Evolutionary conservation across 106 monocot genomes (phyloP).

Genomic region (Platanthera zijinensis): DNA sequence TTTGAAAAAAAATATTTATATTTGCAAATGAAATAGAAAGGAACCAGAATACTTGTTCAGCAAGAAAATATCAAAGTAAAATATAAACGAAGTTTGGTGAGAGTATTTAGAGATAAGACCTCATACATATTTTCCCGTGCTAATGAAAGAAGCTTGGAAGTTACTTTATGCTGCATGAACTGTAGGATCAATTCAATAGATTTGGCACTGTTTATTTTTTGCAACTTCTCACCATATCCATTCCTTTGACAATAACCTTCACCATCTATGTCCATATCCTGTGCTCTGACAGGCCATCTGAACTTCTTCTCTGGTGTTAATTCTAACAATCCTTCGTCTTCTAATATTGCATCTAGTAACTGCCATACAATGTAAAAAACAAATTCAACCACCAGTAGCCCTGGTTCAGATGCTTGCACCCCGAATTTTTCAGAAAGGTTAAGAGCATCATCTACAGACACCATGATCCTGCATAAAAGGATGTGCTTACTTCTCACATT

Average conservation of each 20-base stretch:
- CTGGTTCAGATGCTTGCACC: slow-evolving; percentile 52
- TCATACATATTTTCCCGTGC: slow-evolving; percentile 92
- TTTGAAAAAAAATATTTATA: neutral
- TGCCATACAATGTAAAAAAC: slow-evolving; percentile 71
- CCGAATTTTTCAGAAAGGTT: slow-evolving; percentile 73
- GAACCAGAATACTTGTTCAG: neutral
- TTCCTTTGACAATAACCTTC: slow-evolving; percentile 20
- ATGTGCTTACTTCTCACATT: neutral
- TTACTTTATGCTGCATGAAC: slow-evolving; percentile 45
- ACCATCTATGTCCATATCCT: slow-evolving; percentile 53
- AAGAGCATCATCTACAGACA: slow-evolving; percentile 58
- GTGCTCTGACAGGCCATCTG: slow-evolving; percentile 45
- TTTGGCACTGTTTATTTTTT: slow-evolving; percentile 34
- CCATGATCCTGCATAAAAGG: slow-evolving; percentile 51
- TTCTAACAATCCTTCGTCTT: slow-evolving; percentile 84
- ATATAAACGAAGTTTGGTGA: neutral
- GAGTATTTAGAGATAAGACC: slow-evolving; percentile 10
- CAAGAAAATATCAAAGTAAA: neutral
- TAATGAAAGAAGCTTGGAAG: slow-evolving; percentile 71
- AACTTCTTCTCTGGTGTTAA: slow-evolving; percentile 52
- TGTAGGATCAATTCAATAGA: slow-evolving; percentile 45
- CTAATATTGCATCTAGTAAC: slow-evolving; percentile 73
- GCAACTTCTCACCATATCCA: slow-evolving; percentile 47
- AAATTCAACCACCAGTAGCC: slow-evolving; percentile 60
- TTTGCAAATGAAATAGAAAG: neutral